phyloP scores from a whole-genome alignment of 2,329 filamentous ascomycete species.

The Fusarium armeniacum region DNA sequence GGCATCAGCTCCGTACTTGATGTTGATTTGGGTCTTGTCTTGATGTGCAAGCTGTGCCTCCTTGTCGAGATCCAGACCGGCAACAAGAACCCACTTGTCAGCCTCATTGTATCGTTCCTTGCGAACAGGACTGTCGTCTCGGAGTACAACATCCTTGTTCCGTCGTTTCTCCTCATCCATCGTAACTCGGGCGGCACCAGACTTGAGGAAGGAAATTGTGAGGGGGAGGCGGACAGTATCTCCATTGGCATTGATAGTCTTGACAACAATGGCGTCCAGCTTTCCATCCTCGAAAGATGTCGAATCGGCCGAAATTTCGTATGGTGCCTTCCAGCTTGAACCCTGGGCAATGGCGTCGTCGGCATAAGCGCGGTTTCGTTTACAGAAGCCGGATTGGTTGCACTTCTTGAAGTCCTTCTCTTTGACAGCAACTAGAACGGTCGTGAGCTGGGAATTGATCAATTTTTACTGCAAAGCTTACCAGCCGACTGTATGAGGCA shows the following conservation, averaged over 20 bases:
- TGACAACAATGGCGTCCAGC: constrained; percentile 84
- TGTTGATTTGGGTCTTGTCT: constrained; percentile 76
- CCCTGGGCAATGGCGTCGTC: constrained; percentile 77
- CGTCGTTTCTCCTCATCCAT: constrained; percentile 92
- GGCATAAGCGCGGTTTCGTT: constrained; percentile 91
- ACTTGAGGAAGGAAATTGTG: constrained; percentile 89
- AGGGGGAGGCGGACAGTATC: constrained; percentile 85
- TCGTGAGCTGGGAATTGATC: constrained; percentile 36
- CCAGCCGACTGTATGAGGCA: constrained; percentile 75
- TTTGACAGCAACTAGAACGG: constrained; percentile 80
- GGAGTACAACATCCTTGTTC: constrained; percentile 88
- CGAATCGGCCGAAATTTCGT: constrained; percentile 79
- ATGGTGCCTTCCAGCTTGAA: constrained; percentile 82
- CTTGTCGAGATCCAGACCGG: constrained; percentile 80
- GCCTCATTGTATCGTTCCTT: constrained; percentile 97
- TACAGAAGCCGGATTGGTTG: constrained; percentile 95
- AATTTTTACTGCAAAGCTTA: constrained; percentile 57
- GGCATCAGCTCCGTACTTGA: constrained; percentile 82
- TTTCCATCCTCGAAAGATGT: constrained; percentile 83
- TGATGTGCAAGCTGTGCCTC: constrained; percentile 77
- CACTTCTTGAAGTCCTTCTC: constrained; percentile 98
- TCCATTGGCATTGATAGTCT: constrained; percentile 73
- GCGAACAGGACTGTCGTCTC: constrained; percentile 84
- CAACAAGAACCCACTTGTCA: constrained; percentile 87
- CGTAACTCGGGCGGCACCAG: constrained; percentile 86